Base-by-base conservation (phyloP, 2,329 filamentous ascomycete species). In the Aspergillus sp. region DNA sequence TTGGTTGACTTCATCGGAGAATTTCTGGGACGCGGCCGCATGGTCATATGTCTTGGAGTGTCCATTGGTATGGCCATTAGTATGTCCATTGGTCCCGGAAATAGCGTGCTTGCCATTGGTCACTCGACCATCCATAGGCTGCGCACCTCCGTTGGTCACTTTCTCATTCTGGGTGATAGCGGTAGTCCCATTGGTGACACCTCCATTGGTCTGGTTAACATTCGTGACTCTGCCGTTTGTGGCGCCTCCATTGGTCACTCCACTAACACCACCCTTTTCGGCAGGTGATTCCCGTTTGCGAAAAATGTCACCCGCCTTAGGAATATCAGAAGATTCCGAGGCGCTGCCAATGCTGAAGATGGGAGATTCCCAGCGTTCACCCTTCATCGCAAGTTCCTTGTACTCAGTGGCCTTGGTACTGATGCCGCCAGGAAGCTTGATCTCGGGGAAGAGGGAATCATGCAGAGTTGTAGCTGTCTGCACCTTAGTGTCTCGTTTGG, bases 391-490 rank as follows among this genome's bases (percentile, higher is more conserved):
- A 60, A 96, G 84, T 21, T 97, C 87, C 80, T 88, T 91, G 84
- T 96, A 98, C 77, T 96, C 92, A 23, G 91, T 96, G 8, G 94
- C 93, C 86, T 96, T 97, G 80, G 87, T 88, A 68, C 90, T 95
- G 75, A 97, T 94, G 58, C 92, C 93, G 32, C 90, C 90, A 25
- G 93, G 92, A 5, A 99, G 83, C 59, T 88, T 84, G 73, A 99
- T 88, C 73, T 94, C 82, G 71, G 91, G 90, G 88, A 99, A 96
- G 66, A 98, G 91, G 66, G 90, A 93, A 72, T 97, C 91, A 67
- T 96, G 86, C 78, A 92, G 87, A 42, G 92, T 96, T 65, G 93
- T 81, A n/a, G 90, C 90, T 48, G 93, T 80, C 75, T 96, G 95
- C 75, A 93, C 86, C 79, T 90, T 87, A 73, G 87, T 91, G 69